Percentiles rank a stretch among this genome's conserved stretches.
These are phyloP conservation scores for Blastocladiella britannica DNA, from an alignment of 192 early-diverging fungal genomes.

Conservation along the genomic window DNA sequence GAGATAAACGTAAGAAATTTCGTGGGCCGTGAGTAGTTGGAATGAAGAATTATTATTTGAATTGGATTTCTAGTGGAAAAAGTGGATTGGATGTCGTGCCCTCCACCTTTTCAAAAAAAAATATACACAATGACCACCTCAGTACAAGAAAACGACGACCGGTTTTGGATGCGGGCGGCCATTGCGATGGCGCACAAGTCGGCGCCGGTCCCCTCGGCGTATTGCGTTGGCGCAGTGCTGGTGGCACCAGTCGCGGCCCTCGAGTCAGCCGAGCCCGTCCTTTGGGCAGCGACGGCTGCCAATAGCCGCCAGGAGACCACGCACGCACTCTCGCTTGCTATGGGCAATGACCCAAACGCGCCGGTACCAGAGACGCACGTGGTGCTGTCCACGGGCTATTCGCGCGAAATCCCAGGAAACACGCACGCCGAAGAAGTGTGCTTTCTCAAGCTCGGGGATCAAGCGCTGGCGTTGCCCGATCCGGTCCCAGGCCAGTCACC, in stretches of 20 bases:
- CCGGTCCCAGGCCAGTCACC: too few relatives aligned
- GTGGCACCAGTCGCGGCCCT: constrained; percentile 11
- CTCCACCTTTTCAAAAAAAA: constrained; percentile 6
- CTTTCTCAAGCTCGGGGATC: constrained; percentile 41
- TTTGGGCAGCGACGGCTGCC: constrained; percentile 4
- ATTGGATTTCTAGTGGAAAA: neutral
- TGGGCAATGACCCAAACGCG: constrained; percentile 12
- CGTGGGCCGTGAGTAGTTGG: neutral
- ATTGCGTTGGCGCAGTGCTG: constrained; percentile 81
- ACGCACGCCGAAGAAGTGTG: constrained; percentile 89
- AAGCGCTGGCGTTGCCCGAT: too few relatives aligned
- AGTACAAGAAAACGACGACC: too few relatives aligned
- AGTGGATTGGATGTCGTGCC: neutral
- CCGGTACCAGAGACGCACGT: constrained; percentile 6
- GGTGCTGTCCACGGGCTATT: constrained; percentile 67
- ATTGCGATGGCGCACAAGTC: constrained; percentile 66
- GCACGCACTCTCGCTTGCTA: neutral
- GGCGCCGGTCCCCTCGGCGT: constrained; percentile 54
- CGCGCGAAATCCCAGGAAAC: constrained; percentile 85
- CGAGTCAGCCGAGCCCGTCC: constrained; percentile 1
- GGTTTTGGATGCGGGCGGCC: constrained; percentile 55
- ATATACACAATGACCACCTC: too few relatives aligned
- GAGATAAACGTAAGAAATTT: constrained; percentile 5
- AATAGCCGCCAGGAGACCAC: neutral
- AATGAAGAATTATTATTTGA: constrained; percentile 3